These are phyloP conservation scores for Botrytis hyacinthi DNA, from an alignment of 2,329 filamentous ascomycete species.

Conservation along the genomic window DNA sequence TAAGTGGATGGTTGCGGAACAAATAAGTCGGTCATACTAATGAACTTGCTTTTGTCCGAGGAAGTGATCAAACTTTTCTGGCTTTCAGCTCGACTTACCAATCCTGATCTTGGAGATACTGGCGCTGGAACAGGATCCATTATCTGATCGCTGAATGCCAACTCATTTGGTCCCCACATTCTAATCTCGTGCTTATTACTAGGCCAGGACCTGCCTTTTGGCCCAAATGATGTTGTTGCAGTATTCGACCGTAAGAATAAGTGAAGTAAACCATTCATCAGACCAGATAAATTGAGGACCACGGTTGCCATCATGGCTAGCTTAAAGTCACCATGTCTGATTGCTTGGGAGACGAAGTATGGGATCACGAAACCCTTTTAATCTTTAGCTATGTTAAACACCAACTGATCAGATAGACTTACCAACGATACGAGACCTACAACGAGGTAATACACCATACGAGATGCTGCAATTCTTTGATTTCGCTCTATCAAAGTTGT, in stretches of 20 bases:
- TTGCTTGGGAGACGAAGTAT: slow-evolving; percentile 59
- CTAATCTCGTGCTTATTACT: slow-evolving; percentile 49
- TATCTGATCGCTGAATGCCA: slow-evolving; percentile 35
- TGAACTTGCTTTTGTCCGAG: slow-evolving; percentile 29
- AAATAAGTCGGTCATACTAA: slow-evolving; percentile 31
- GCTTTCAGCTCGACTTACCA: slow-evolving; percentile 28
- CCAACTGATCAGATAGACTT: slow-evolving; percentile 37
- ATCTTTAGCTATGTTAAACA: slow-evolving; percentile 34
- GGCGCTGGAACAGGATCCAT: slow-evolving; percentile 34
- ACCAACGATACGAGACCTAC: slow-evolving; percentile 58
- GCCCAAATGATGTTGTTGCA: slow-evolving; percentile 53
- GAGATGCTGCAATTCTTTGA: slow-evolving; percentile 62
- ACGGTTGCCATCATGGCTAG: slow-evolving; percentile 64
- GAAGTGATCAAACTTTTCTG: slow-evolving; percentile 28
- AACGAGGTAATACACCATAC: slow-evolving; percentile 65
- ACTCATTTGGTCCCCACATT: slow-evolving; percentile 45
- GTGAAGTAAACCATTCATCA: slow-evolving; percentile 64
- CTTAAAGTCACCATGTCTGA: slow-evolving; percentile 46
- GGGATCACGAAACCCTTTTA: slow-evolving; percentile 57
- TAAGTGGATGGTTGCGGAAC: slow-evolving; percentile 19
- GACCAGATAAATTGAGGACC: slow-evolving; percentile 62
- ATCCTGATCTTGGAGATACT: slow-evolving; percentile 21
- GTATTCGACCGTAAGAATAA: slow-evolving; percentile 65
- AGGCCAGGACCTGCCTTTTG: slow-evolving; percentile 47
- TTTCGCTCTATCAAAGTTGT: slow-evolving; percentile 54